A percentile compares a stretch with the other conserved stretches of the same genome.
These are phyloP conservation scores for Citeromyces matritensis DNA, from an alignment of 805 yeast species.

Conservation along the genomic window DNA sequence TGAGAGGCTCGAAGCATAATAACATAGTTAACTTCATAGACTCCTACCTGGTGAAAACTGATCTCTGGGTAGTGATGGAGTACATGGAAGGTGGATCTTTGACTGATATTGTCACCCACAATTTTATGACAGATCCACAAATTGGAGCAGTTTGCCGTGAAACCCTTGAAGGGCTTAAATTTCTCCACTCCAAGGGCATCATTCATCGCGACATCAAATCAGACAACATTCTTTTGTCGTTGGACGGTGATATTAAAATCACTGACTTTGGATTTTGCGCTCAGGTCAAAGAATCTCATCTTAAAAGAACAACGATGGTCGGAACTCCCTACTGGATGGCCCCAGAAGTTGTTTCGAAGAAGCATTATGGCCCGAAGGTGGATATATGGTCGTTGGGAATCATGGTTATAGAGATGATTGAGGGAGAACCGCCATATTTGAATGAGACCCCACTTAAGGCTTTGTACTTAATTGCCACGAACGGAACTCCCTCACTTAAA, in stretches of 20 bases:
- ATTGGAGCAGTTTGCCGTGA: conserved; percentile 86
- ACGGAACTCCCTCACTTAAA: conserved; percentile 89
- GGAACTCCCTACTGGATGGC: conserved; percentile 99
- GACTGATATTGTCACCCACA: conserved; percentile 90
- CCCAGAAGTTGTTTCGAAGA: conserved; percentile 91
- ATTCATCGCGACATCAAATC: conserved; percentile 96
- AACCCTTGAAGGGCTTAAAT: conserved; percentile 82
- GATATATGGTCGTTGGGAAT: conserved; percentile 98
- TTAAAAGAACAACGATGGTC: conserved; percentile 94
- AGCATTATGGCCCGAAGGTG: conserved; percentile 92
- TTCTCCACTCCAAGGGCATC: conserved; percentile 80
- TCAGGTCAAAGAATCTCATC: conserved; percentile 64
- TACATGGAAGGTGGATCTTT: conserved; percentile 98
- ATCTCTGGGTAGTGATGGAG: conserved; percentile 98
- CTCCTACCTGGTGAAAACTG: conserved; percentile 70
- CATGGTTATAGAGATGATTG: conserved; percentile 97
- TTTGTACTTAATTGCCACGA: conserved; percentile 84
- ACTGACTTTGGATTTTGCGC: conserved; percentile 97
- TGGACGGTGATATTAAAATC: conserved; percentile 74
- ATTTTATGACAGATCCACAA: conserved; percentile 70
- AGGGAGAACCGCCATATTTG: conserved; percentile 96
- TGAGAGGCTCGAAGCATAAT: conserved; percentile 90
- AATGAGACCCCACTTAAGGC: conserved; percentile 95
- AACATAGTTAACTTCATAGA: conserved; percentile 93
- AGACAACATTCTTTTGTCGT: conserved; percentile 80